phyloP scores from a whole-genome alignment of 2,329 filamentous ascomycete species.

The Colletotrichum paranaense region DNA sequence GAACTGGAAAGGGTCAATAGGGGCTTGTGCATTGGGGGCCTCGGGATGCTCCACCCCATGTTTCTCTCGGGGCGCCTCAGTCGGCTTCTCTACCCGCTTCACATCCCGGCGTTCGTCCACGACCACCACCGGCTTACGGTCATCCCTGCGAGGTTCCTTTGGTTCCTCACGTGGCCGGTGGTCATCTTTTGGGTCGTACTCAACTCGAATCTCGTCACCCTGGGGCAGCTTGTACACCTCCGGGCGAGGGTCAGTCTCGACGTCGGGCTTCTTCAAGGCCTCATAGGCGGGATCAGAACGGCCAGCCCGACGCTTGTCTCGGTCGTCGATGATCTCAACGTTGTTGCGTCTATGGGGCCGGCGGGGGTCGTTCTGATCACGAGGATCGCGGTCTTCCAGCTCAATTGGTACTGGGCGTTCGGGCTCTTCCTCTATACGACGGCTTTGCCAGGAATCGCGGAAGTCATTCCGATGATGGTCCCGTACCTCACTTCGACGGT shows the following conservation, averaged over 20 bases:
- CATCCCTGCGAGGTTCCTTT: slow-evolving; percentile 38
- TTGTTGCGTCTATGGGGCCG: slow-evolving; percentile 39
- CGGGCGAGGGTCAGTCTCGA: slow-evolving; percentile 15
- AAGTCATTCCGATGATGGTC: slow-evolving; percentile 24
- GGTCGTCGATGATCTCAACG: slow-evolving; percentile 37
- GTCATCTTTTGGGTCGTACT: slow-evolving; percentile 29
- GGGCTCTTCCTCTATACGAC: slow-evolving; percentile 42
- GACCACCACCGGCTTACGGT: slow-evolving; percentile 30
- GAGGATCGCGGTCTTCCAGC: slow-evolving; percentile 42
- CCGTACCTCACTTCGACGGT: slow-evolving; percentile 9
- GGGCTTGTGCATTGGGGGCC: slow-evolving; percentile 41
- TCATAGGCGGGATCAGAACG: slow-evolving; percentile 44
- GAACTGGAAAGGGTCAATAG: slow-evolving; percentile 69
- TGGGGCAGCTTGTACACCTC: slow-evolving; percentile 30
- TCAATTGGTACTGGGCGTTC: slow-evolving; percentile 34
- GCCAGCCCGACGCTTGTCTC: slow-evolving; percentile 39
- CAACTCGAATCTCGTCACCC: slow-evolving; percentile 36
- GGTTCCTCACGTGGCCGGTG: slow-evolving; percentile 37
- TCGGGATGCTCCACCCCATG: slow-evolving; percentile 35
- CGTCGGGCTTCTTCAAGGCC: slow-evolving; percentile 3
- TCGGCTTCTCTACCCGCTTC: slow-evolving; percentile 42
- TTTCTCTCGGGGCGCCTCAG: slow-evolving; percentile 27
- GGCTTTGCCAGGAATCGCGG: slow-evolving; percentile 42
- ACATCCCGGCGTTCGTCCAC: slow-evolving; percentile 37
- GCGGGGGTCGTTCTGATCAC: slow-evolving; percentile 41